phyloP scores from a whole-genome alignment of 495 filamentous ascomycete genomes.

The Aspergillus baeticus region DNA sequence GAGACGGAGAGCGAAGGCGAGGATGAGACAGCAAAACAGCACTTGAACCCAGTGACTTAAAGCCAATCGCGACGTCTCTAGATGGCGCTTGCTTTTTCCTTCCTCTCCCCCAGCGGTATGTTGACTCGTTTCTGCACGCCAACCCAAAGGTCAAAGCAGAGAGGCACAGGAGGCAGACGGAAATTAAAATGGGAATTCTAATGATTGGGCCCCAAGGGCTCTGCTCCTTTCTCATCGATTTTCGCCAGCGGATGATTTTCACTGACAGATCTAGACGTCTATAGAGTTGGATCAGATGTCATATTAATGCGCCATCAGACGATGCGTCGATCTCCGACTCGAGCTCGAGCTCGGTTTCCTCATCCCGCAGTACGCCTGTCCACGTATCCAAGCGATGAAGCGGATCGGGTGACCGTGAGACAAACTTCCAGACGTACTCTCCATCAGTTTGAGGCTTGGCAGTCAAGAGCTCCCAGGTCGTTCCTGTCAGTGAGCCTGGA shows the following conservation, averaged over 20 bases:
- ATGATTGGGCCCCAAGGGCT: neutral
- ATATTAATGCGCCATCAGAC: neutral
- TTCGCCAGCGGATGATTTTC: conserved; percentile 12
- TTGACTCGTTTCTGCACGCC: conserved; percentile 16
- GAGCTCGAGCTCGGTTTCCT: neutral
- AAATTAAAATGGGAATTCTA: neutral
- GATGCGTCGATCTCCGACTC: neutral
- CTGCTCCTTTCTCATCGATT: neutral
- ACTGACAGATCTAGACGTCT: conserved; percentile 6
- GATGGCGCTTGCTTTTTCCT: conserved; percentile 18
- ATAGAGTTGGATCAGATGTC: conserved; percentile 7
- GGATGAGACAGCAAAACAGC: conserved; percentile 1
- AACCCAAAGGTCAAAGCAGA: conserved; percentile 8
- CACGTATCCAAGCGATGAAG: neutral
- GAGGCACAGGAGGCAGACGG: conserved; percentile 5
- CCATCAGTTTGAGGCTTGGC: conserved; percentile 25
- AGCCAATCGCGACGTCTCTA: conserved; percentile 24
- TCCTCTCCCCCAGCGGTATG: conserved; percentile 14
- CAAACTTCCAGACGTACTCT: conserved; percentile 26
- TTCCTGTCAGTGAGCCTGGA: conserved; percentile 14
- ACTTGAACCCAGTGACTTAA: neutral
- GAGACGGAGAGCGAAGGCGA: neutral
- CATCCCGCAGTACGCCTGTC: neutral
- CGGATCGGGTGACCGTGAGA: conserved; percentile 36
- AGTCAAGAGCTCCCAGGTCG: conserved; percentile 1